phyloP scores from a whole-genome alignment of 2,329 filamentous ascomycete species.

The Colletotrichum sp. region DNA sequence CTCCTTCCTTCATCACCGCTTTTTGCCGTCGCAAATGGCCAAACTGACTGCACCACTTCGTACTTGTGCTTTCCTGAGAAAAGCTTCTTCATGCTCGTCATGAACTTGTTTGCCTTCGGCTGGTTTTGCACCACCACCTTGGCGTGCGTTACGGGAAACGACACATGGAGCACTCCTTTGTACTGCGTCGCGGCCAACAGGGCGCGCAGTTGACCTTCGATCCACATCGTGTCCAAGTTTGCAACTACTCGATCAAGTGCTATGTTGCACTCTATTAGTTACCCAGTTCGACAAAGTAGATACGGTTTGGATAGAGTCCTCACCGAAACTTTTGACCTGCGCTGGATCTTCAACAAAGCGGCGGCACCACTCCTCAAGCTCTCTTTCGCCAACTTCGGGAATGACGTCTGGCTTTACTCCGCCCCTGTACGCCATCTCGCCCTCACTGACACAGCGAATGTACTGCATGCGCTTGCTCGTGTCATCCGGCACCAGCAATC shows the following conservation, averaged over 20 bases:
- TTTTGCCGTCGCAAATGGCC: slow-evolving; percentile 59
- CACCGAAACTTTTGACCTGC: slow-evolving; percentile 50
- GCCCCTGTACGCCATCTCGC: slow-evolving; percentile 57
- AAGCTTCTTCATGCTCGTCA: slow-evolving; percentile 55
- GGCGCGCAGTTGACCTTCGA: slow-evolving; percentile 59
- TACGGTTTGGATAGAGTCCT: background rate
- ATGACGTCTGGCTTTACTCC: slow-evolving; percentile 45
- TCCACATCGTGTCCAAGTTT: slow-evolving; percentile 60
- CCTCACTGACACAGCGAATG: slow-evolving; percentile 53
- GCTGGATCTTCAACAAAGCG: slow-evolving; percentile 51
- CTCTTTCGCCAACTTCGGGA: slow-evolving; percentile 48
- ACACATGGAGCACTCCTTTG: slow-evolving; percentile 52
- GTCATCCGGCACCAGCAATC: slow-evolving; percentile 54
- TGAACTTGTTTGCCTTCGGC: slow-evolving; percentile 59
- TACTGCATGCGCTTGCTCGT: slow-evolving; percentile 54
- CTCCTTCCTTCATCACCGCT: slow-evolving; percentile 48
- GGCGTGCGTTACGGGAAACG: slow-evolving; percentile 55
- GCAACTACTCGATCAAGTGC: slow-evolving; percentile 55
- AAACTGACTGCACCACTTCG: slow-evolving; percentile 60
- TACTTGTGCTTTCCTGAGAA: slow-evolving; percentile 60
- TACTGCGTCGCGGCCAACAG: slow-evolving; percentile 56
- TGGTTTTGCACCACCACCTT: slow-evolving; percentile 55
- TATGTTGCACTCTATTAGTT: background rate
- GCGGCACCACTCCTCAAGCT: slow-evolving; percentile 55
- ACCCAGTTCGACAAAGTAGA: background rate